These are phyloP conservation scores for Ceratocystis lukuohia DNA, from an alignment of 2,329 filamentous ascomycete genomes.

Conservation along the genomic window DNA sequence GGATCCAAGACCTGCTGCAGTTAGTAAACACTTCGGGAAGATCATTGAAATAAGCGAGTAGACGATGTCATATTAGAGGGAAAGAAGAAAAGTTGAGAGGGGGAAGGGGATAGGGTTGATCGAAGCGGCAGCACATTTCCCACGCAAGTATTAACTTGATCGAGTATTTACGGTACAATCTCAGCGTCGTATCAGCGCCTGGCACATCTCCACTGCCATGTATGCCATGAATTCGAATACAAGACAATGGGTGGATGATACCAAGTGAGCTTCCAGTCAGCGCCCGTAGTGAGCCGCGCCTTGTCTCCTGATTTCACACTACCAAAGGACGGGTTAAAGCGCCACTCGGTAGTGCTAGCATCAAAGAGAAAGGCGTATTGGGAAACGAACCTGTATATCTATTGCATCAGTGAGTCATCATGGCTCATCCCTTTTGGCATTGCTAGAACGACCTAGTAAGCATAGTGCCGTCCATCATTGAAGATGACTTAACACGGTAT, in stretches of 20 bases:
- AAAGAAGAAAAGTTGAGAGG: slow-evolving; percentile 20
- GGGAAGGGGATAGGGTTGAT: slow-evolving; percentile 28
- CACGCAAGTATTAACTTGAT: slow-evolving; percentile 99
- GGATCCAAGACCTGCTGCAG: slow-evolving; percentile 58
- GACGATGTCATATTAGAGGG: not conserved
- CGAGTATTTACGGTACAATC: slow-evolving; percentile 94
- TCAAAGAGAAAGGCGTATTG: slow-evolving; percentile 10
- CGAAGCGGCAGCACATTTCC: slow-evolving; percentile 89
- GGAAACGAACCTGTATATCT: slow-evolving; percentile 19
- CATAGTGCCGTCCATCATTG: not conserved
- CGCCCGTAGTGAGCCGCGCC: slow-evolving; percentile 72
- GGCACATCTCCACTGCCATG: slow-evolving; percentile 12
- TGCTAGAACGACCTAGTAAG: not conserved
- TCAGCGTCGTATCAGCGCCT: slow-evolving; percentile 53
- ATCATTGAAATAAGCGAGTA: slow-evolving; percentile 17
- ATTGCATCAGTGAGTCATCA: slow-evolving; percentile 11
- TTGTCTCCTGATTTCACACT: slow-evolving; percentile 8
- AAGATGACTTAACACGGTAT: not conserved
- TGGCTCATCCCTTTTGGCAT: not conserved
- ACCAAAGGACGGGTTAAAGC: slow-evolving; percentile 1
- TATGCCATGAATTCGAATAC: not conserved
- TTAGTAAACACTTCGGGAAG: slow-evolving; percentile 28
- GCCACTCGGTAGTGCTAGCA: not conserved
- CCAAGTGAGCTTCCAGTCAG: slow-evolving; percentile 31
- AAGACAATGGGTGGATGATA: slow-evolving; percentile 11